Evolutionary conservation across 2,329 filamentous ascomycete genomes (phyloP), one percentile per base, ranked within the genome.

Genomic region (Neocucurbitaria cava): DNA sequence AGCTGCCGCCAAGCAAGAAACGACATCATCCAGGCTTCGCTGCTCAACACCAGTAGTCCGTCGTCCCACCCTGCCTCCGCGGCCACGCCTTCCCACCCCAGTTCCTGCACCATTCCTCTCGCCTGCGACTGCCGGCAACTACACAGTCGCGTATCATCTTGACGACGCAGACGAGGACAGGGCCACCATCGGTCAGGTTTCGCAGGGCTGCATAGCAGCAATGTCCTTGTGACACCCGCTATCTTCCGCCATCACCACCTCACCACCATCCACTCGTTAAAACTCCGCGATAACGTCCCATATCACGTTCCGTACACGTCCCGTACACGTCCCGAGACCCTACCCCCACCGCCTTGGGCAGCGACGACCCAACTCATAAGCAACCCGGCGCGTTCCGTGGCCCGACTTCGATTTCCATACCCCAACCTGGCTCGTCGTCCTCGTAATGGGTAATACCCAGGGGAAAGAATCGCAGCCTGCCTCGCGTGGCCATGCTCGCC

Each of bases 401-500:
- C 53, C 50, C 49, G 49, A 54, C 56, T 53, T 55, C 38, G 35
- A 46, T 39, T 48, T 35, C 41, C 46, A 47, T 46, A 40, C 42
- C 49, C 42, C 33, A 51, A 24, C 41, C 46, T 56, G 35, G 30
- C 17, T 54, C 49, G 46, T 43, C 42, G 24, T 31, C 53, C 49
- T 46, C 60, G 52, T 58, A 47, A 75, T 82, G 80, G 80, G 80
- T 38, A 82, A 81, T 70, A 81, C 74, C 67, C 78, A 80, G 52
- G 78, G 73, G 56, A 81, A 79, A 67, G 80, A 82, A 61, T 65
- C 76, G 46, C 76, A 76, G 21, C 70, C 75, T n/a, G 58, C 71
- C 33, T 65, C 70, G 35, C 60, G 69, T 42, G 70, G 72, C 45
- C 71, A 74, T 23, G 69, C 70, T 36, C 71, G 73, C 30, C 71